Evolutionary conservation across 2,329 filamentous ascomycete species (phyloP).

Genomic region (Penicillium verrucosum): DNA sequence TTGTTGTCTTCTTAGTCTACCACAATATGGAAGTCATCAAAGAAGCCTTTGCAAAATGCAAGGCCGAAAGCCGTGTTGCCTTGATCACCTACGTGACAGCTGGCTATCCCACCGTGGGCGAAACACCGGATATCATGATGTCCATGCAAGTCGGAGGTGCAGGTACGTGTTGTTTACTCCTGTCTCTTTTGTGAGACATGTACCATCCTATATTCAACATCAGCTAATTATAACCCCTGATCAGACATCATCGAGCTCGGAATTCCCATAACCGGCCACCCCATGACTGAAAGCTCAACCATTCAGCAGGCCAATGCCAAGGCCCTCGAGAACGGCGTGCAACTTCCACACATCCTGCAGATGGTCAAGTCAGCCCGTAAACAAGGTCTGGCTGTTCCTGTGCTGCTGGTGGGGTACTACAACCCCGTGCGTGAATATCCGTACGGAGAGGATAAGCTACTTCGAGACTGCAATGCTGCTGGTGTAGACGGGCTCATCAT

Average conservation of each 20-base stretch:
- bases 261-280: slow-evolving; percentile 93
- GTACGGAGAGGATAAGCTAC: slow-evolving; percentile 84
- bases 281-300: slow-evolving; percentile 90
- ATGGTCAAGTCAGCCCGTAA: slow-evolving; percentile 77
- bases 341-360: slow-evolving; percentile 68
- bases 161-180: slow-evolving; percentile 51
- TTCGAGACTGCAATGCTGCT: slow-evolving; percentile 69
- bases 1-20: neutral
- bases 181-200: neutral
- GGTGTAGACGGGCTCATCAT: slow-evolving; percentile 20
- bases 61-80: slow-evolving; percentile 60
- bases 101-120: slow-evolving; percentile 74
- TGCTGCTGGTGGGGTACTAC: slow-evolving; percentile 97
- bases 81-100: slow-evolving; percentile 94
- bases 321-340: slow-evolving; percentile 82
- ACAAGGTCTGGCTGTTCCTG: slow-evolving; percentile 71
- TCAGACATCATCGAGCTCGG: slow-evolving; percentile 90
- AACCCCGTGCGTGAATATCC: slow-evolving; percentile 71
- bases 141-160: slow-evolving; percentile 87
- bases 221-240: neutral
- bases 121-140: slow-evolving; percentile 76
- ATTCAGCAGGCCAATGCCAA: slow-evolving; percentile 89
- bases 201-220: neutral
- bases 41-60: slow-evolving; percentile 52
- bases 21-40: slow-evolving; percentile 42